phyloP scores from a whole-genome alignment of 768 basidiomycete species.

The Pleurotus pulmonarius region DNA sequence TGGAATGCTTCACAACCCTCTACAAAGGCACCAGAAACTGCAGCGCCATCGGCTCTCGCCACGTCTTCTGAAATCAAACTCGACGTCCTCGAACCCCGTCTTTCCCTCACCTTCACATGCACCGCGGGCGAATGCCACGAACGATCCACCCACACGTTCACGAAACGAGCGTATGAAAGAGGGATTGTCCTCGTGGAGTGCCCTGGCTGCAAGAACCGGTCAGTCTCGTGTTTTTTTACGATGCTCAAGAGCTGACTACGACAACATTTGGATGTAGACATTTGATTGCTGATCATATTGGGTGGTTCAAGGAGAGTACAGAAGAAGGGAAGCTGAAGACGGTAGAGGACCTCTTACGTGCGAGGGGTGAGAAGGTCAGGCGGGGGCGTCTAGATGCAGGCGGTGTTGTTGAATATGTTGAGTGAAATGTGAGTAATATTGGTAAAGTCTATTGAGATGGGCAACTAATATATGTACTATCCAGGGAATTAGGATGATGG shows the following conservation, averaged over 20 bases:
- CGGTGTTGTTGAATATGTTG: slow-evolving; percentile 55
- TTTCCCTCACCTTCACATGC: slow-evolving; percentile 85
- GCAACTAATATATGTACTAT: too few species aligned
- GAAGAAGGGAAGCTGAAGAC: slow-evolving; percentile 69
- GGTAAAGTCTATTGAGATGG: not conserved
- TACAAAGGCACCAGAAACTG: not conserved
- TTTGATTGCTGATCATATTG: slow-evolving; percentile 85
- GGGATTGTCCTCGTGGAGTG: slow-evolving; percentile 93
- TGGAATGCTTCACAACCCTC: not conserved
- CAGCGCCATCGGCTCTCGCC: not conserved
- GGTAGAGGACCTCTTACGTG: slow-evolving; percentile 77
- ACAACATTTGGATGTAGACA: slow-evolving; percentile 43
- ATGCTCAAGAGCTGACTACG: not conserved
- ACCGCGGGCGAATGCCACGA: slow-evolving; percentile 66
- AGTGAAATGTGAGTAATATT: slow-evolving; percentile 14
- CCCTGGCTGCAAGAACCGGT: slow-evolving; percentile 88
- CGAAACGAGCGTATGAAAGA: slow-evolving; percentile 76
- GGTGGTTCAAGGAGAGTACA: slow-evolving; percentile 88
- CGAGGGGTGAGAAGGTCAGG: slow-evolving; percentile 73
- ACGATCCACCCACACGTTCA: slow-evolving; percentile 87
- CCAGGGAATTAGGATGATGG: not conserved
- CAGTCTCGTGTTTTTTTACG: slow-evolving; percentile 19
- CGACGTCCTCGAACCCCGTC: slow-evolving; percentile 44
- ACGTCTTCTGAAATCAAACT: not conserved
- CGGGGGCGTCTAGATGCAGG: slow-evolving; percentile 43